Conservation (phyloP, 768 basidiomycete species). For the Obba rivulosa region DNA sequence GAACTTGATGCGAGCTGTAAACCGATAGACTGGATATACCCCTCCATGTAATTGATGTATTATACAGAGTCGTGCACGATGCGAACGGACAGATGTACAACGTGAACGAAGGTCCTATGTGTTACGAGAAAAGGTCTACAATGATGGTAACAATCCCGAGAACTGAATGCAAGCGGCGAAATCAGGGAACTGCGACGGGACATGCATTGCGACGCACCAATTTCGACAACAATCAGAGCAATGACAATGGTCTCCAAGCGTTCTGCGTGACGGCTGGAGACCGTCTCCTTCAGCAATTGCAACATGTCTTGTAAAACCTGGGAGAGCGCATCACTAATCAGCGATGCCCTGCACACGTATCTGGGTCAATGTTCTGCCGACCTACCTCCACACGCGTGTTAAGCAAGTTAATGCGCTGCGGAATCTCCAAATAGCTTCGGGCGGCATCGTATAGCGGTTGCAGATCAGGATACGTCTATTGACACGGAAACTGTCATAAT, state of each 20-base stretch:
- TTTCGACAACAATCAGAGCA: conserved; percentile 83
- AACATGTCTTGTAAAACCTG: conserved; percentile 97
- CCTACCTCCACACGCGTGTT: conserved; percentile 89
- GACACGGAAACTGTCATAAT: conserved; percentile 4
- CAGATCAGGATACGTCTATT: conserved; percentile 88
- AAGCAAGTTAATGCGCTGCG: conserved; percentile 86
- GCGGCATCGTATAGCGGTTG: conserved; percentile 94
- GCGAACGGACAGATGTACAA: too few species aligned
- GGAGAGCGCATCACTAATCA: not conserved
- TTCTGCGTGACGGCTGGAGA: conserved; percentile 86
- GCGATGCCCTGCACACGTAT: not conserved
- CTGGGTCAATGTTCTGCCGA: too few species aligned
- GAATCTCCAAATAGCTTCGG: conserved; percentile 90
- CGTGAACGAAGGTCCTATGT: too few species aligned
- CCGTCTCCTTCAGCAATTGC: conserved; percentile 89
- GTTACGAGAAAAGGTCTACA: conserved; percentile 58
- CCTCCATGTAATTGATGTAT: too few species aligned
- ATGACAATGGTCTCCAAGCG: conserved; percentile 92
- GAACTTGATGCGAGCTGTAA: too few species aligned
- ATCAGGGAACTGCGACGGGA: too few species aligned
- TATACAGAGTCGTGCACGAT: too few species aligned
- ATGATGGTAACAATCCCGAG: conserved; percentile 89
- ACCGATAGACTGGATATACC: too few species aligned
- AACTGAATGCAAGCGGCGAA: conserved; percentile 39
- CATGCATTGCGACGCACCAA: conserved; percentile 40